Evolutionary conservation across 345 rosid genomes (phyloP).

Genomic region (Aquilaria sinensis): DNA sequence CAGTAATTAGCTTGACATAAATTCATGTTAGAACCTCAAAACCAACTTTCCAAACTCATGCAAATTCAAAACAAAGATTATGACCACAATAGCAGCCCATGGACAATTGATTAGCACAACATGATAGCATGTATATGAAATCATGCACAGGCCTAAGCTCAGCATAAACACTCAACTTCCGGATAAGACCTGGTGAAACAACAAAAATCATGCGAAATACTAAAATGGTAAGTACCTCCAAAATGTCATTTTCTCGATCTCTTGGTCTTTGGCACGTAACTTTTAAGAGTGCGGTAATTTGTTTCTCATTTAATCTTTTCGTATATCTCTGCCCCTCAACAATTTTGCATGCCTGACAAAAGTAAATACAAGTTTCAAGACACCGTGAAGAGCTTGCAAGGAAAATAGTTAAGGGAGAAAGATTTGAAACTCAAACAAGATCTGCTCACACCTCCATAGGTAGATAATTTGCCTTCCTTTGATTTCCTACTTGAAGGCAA

Average conservation of each 20-base stretch:
- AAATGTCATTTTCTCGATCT: slow-evolving; percentile 83
- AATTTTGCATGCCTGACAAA: slow-evolving; percentile 84
- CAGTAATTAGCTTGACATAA: no score
- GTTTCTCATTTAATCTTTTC: slow-evolving; percentile 88
- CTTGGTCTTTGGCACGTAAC: slow-evolving; percentile 98
- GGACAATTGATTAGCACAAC: no score
- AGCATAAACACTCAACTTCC: no score
- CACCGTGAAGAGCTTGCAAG: not conserved
- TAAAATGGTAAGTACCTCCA: slow-evolving; percentile 34
- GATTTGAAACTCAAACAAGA: not conserved
- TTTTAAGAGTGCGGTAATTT: slow-evolving; percentile 82
- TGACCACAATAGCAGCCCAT: no score
- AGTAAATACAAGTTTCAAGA: slow-evolving; percentile 9
- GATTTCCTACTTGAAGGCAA: slow-evolving; percentile 98
- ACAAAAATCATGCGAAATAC: no score
- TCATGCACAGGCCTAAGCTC: no score
- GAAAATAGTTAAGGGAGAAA: not conserved
- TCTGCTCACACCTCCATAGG: slow-evolving; percentile 83
- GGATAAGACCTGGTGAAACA: no score
- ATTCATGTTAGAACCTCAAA: no score
- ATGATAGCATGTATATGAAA: no score
- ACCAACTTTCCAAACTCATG: no score
- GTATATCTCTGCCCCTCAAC: slow-evolving; percentile 97
- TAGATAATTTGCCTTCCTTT: slow-evolving; percentile 91
- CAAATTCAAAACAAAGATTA: no score